These are phyloP conservation scores for Solanum dulcamara DNA, from an alignment of 257 asterid genomes.

Conservation along the genomic window DNA sequence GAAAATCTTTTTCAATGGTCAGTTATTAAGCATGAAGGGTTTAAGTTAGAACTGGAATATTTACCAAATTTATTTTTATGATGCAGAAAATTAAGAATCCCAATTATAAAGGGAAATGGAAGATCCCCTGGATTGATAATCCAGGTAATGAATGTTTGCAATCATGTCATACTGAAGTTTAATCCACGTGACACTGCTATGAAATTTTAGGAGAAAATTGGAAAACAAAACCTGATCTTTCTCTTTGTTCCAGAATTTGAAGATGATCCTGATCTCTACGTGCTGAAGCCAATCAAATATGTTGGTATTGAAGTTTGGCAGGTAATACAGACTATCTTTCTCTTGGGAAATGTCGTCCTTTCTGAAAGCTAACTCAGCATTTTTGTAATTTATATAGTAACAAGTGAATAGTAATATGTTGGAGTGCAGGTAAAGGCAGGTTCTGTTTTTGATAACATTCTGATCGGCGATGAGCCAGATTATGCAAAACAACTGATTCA, in stretches of 20 bases:
- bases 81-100: constrained; percentile 16
- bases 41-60: not conserved
- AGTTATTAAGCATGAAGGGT: not conserved
- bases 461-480: constrained; percentile 16
- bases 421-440: constrained; percentile 19
- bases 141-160: constrained; percentile 7
- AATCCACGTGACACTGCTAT: not conserved
- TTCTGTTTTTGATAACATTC: constrained; percentile 12
- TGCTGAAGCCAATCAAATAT: constrained; percentile 11
- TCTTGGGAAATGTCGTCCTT: not conserved
- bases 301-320: constrained; percentile 23
- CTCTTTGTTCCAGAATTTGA: constrained; percentile 8
- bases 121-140: constrained; percentile 15
- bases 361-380: not conserved
- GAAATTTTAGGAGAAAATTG: not conserved
- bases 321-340: not conserved
- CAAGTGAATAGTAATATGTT: not conserved
- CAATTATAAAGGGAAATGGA: constrained; percentile 21
- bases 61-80: not conserved
- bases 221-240: not conserved
- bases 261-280: constrained; percentile 20
- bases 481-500: constrained; percentile 12
- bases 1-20: not conserved
- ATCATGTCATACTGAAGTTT: not conserved
- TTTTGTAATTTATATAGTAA: not conserved